These are phyloP conservation scores for Backusella mclennaniae DNA, from an alignment of 192 early-diverging fungal genomes.

Conservation along the genomic window DNA sequence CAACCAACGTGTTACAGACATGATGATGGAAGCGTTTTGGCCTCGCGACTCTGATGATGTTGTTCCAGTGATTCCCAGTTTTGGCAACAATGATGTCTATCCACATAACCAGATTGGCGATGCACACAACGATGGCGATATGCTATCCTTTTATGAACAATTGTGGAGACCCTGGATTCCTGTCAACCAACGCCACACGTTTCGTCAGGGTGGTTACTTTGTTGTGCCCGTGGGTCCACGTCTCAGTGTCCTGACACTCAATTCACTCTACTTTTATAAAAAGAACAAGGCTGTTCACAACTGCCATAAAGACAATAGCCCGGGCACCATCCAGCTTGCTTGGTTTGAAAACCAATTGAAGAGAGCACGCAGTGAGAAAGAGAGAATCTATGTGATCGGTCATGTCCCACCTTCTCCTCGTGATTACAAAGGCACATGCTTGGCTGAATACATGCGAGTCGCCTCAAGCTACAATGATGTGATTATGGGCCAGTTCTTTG, in stretches of 20 bases:
- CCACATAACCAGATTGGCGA: constrained; percentile 54
- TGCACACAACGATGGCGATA: constrained; percentile 2
- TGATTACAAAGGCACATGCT: constrained; percentile 21
- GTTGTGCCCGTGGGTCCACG: constrained; percentile 41
- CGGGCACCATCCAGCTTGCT: constrained; percentile 17
- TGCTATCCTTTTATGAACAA: constrained; percentile 39
- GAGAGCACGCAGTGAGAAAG: constrained; percentile 11
- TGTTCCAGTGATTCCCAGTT: constrained; percentile 46
- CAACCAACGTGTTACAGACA: constrained; percentile 42
- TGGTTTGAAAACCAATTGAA: constrained; percentile 30
- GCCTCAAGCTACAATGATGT: constrained; percentile 18
- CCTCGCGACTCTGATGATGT: background rate
- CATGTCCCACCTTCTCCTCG: constrained; percentile 35
- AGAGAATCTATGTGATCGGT: constrained; percentile 27
- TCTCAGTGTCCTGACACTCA: constrained; percentile 51
- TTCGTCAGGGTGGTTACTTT: constrained; percentile 60
- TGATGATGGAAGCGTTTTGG: constrained; percentile 45
- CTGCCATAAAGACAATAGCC: constrained; percentile 16
- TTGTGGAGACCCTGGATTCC: constrained; percentile 60
- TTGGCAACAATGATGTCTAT: constrained; percentile 71
- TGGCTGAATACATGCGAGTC: constrained; percentile 16
- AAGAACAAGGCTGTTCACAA: constrained; percentile 22
- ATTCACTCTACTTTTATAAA: constrained; percentile 37
- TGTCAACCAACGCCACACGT: constrained; percentile 41
- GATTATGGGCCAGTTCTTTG: constrained; percentile 19